Evolutionary conservation across 2,329 filamentous ascomycete species (phyloP).

Genomic region (Nothopassalora personata): DNA sequence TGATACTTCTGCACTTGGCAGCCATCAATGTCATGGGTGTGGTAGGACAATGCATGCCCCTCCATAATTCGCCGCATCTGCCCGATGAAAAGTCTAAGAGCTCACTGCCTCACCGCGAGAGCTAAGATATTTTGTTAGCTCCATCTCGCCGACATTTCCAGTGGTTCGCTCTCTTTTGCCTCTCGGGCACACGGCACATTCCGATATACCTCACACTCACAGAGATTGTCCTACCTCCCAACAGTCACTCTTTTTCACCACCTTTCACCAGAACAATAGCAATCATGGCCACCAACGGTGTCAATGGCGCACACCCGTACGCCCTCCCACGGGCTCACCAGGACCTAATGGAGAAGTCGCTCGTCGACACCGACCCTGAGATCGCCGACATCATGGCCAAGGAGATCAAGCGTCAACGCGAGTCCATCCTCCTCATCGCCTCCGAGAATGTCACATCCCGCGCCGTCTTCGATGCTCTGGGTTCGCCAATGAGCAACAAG

Average conservation of each 20-base stretch:
- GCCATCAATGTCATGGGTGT: not conserved
- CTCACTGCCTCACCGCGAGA: not conserved
- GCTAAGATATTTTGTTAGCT: not conserved
- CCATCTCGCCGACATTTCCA: not conserved
- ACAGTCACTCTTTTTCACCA: not conserved
- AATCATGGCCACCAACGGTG: constrained; percentile 25
- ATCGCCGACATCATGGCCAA: constrained; percentile 95
- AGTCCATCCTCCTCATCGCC: constrained; percentile 97
- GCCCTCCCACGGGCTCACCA: constrained; percentile 61
- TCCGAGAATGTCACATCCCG: constrained; percentile 99
- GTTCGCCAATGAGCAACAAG: constrained; percentile 89
- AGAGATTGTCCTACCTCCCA: not conserved
- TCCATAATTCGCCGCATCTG: not conserved
- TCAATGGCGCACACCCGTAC: constrained; percentile 44
- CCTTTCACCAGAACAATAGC: not conserved
- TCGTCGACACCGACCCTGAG: constrained; percentile 87
- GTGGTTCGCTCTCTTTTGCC: not conserved
- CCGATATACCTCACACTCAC: not conserved
- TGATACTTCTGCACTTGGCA: not conserved
- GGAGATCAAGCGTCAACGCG: constrained; percentile 93
- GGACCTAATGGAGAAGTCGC: constrained; percentile 88
- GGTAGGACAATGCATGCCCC: not conserved
- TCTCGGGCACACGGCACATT: not conserved
- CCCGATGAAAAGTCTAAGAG: not conserved
- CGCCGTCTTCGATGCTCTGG: constrained; percentile 94